Evolutionary conservation across 108 stramenopile genomes (phyloP), one percentile per base, ranked within the genome.

Genomic region (Poteriospumella lacustris): DNA sequence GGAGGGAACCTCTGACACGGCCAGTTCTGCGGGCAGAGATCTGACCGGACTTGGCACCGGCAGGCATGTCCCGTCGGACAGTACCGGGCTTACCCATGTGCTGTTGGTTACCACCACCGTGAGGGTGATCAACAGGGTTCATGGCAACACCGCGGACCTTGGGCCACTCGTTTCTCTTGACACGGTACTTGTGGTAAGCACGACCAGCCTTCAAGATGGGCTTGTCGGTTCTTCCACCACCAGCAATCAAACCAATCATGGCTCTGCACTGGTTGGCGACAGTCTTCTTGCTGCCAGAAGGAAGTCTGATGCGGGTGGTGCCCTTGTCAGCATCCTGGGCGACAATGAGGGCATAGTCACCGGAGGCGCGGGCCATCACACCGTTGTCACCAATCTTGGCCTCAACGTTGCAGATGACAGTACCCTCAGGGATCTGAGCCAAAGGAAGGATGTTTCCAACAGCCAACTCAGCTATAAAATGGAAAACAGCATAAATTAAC

Each of bases 91-190:
- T 94, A 90, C 98, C 98, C 85, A 99, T 97, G 92, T 97, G 97
- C 92, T 99, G 97, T 86, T 99, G 97, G 95, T 97, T 97, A 93
- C 97, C 98, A 84, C 98, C 98, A 82, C 98, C 98, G 92, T 90
- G 89, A 67, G 97, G 97, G 85, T 99, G 98, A 95, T 99, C 98
- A 76, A 97, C 98, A 28, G 98, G 98, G 84, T 99, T 99, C 89
- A 95, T 97, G 33, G 98, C 98, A 68, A 99, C 98, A 94, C 98
- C 98, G 86, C 98, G 90, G 86, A 99, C 96, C 91, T 93, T 95
- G 68, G 98, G 98, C 98, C 98, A 99, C 91, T 96, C 96, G 93
- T 99, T 99, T 60, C 98, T 91, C 92, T 99, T 99, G 69, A 96
- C 98, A 82, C 93, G 91, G 87, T 94, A 99, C 93, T 99, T 99